Evolutionary conservation across 805 yeast genomes (phyloP).

Genomic region (Schizosaccharomyces octosporus): DNA sequence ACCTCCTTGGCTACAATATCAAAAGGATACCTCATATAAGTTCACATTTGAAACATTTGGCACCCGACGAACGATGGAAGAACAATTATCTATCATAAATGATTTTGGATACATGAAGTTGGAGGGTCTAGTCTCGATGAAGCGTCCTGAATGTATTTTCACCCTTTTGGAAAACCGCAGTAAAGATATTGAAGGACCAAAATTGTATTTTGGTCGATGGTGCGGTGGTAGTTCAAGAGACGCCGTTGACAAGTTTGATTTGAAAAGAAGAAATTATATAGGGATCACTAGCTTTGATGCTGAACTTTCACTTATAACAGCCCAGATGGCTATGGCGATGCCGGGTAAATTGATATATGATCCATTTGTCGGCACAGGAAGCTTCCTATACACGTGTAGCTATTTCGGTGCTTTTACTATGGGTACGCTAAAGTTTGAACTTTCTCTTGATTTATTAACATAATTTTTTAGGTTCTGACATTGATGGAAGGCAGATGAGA

Average conservation of each 20-base stretch:
- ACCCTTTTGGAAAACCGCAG: constrained; percentile 33
- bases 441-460: neutral
- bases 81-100: constrained; percentile 41
- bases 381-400: constrained; percentile 72
- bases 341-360: constrained; percentile 54
- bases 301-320: constrained; percentile 63
- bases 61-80: constrained; percentile 31
- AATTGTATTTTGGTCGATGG: constrained; percentile 30
- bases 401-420: constrained; percentile 41
- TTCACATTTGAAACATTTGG: constrained; percentile 60
- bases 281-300: constrained; percentile 97
- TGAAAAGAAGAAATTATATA: constrained; percentile 59
- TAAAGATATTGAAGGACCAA: constrained; percentile 9
- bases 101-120: constrained; percentile 45
- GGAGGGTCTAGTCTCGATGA: constrained; percentile 56
- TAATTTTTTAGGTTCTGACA: constrained; percentile 52
- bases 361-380: constrained; percentile 93
- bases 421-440: neutral
- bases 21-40: constrained; percentile 36
- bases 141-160: constrained; percentile 45
- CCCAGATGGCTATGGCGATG: constrained; percentile 59
- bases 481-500: constrained; percentile 54
- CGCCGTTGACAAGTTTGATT: constrained; percentile 51
- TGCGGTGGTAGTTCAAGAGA: constrained; percentile 42
- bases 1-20: neutral